Evolutionary conservation across 2,329 filamentous ascomycete species (phyloP).

Genomic region (Lomentospora prolificans): DNA sequence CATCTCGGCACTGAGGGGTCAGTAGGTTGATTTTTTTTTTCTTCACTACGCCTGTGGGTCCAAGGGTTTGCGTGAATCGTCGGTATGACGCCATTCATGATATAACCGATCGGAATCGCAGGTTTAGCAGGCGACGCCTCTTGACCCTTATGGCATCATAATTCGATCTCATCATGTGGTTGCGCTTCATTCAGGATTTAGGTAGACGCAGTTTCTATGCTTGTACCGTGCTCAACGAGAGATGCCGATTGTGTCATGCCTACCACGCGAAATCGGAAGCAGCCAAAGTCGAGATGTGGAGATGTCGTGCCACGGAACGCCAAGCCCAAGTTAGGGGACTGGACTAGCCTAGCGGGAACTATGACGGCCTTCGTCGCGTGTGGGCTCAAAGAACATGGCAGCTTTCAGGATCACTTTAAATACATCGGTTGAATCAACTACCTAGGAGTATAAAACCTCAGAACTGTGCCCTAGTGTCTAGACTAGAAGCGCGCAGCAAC

Average conservation of each 20-base stretch:
- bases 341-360: no score
- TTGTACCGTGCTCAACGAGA: no score
- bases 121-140: neutral
- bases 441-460: no score
- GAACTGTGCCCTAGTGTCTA: no score
- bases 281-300: neutral
- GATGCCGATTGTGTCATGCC: neutral
- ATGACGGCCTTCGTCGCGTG: no score
- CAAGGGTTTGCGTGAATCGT: neutral
- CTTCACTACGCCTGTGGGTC: neutral
- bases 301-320: neutral
- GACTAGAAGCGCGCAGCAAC: no score
- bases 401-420: no score
- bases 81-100: neutral
- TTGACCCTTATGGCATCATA: neutral
- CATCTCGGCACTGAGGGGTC: neutral
- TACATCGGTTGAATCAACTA: no score
- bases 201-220: no score
- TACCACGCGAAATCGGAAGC: neutral
- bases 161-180: neutral
- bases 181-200: no score
- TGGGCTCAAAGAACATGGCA: no score
- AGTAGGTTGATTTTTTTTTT: neutral
- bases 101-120: neutral
- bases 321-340: neutral